Conservation (phyloP, 495 filamentous ascomycete genomes). For the Aspergillus funiculosus region DNA sequence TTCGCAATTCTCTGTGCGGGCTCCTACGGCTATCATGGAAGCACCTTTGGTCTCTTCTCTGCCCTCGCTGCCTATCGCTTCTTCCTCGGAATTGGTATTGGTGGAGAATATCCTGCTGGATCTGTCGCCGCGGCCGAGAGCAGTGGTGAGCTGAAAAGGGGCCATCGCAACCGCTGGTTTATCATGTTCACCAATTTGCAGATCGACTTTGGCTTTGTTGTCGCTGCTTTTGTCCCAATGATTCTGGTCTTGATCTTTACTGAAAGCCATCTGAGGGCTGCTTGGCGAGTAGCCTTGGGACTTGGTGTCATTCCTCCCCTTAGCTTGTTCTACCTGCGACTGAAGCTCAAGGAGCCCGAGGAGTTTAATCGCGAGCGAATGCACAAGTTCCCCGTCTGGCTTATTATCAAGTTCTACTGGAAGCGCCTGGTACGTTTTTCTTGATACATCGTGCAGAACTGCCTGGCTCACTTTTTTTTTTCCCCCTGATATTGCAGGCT, state of each 20-base stretch:
- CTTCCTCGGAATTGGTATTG: slow-evolving; percentile 61
- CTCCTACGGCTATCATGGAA: slow-evolving; percentile 63
- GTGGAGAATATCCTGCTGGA: slow-evolving; percentile 85
- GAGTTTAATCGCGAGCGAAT: slow-evolving; percentile 63
- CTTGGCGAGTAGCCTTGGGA: slow-evolving; percentile 71
- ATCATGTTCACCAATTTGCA: slow-evolving; percentile 88
- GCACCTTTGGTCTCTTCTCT: slow-evolving; percentile 62
- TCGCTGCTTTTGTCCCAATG: slow-evolving; percentile 67
- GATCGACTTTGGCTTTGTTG: slow-evolving; percentile 76
- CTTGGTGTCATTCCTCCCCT: slow-evolving; percentile 76
- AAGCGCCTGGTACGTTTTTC: slow-evolving; percentile 33
- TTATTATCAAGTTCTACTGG: slow-evolving; percentile 54
- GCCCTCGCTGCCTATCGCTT: slow-evolving; percentile 84
- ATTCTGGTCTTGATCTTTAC: slow-evolving; percentile 64
- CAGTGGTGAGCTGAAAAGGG: slow-evolving; percentile 70
- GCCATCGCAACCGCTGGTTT: slow-evolving; percentile 85
- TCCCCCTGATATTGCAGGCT: too few relatives aligned
- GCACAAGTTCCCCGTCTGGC: slow-evolving; percentile 44
- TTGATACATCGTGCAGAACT: slow-evolving; percentile 13
- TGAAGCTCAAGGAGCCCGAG: slow-evolving; percentile 76
- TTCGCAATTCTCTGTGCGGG: slow-evolving; percentile 76
- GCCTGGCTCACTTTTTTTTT: slow-evolving; percentile 54
- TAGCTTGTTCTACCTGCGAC: slow-evolving; percentile 64
- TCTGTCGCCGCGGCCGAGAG: slow-evolving; percentile 80
- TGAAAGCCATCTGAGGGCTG: slow-evolving; percentile 62